Conservation (phyloP, 1,284 basidiomycete genomes). For the Veloboletus limbatus region DNA sequence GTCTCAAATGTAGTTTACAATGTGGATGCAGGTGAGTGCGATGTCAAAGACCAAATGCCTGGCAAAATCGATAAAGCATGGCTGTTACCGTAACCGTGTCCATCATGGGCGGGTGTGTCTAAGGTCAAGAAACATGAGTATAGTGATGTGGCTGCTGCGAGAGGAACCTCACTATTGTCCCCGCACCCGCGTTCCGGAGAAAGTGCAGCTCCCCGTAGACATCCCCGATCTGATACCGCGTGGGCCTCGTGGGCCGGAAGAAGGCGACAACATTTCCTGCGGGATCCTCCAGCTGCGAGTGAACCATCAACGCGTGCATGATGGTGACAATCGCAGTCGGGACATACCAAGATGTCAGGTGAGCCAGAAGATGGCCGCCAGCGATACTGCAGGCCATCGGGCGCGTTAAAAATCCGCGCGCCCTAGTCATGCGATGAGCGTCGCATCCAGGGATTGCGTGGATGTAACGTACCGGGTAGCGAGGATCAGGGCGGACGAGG, state of each 20-base stretch:
- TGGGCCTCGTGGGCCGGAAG: slow-evolving; percentile 69
- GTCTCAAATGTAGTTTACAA: slow-evolving; percentile 34
- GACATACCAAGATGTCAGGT: slow-evolving; percentile 61
- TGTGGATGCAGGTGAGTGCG: slow-evolving; percentile 26
- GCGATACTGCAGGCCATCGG: slow-evolving; percentile 73
- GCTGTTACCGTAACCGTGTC: slow-evolving; percentile 78
- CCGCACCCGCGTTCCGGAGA: slow-evolving; percentile 69
- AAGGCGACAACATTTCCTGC: slow-evolving; percentile 69
- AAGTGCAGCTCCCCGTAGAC: slow-evolving; percentile 82
- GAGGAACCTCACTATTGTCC: slow-evolving; percentile 61
- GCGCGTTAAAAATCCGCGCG: slow-evolving; percentile 68
- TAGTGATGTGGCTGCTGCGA: slow-evolving; percentile 16
- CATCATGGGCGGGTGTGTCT: slow-evolving; percentile 86
- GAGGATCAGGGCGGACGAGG: slow-evolving; percentile 64
- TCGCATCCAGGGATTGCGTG: slow-evolving; percentile 8
- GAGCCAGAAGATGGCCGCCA: slow-evolving; percentile 64
- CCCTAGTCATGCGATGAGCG: slow-evolving; percentile 43
- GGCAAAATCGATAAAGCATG: slow-evolving; percentile 78
- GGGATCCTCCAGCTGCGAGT: slow-evolving; percentile 63
- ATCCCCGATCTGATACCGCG: slow-evolving; percentile 78
- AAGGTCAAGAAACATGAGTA: slow-evolving; percentile 25
- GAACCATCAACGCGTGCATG: slow-evolving; percentile 13
- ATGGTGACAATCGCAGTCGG: slow-evolving; percentile 21
- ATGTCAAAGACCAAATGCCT: slow-evolving; percentile 60
- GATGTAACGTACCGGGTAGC: slow-evolving; percentile 48